Evolutionary conservation across 2,329 filamentous ascomycete genomes (phyloP).

Genomic region (Colletotrichum tofieldiae): DNA sequence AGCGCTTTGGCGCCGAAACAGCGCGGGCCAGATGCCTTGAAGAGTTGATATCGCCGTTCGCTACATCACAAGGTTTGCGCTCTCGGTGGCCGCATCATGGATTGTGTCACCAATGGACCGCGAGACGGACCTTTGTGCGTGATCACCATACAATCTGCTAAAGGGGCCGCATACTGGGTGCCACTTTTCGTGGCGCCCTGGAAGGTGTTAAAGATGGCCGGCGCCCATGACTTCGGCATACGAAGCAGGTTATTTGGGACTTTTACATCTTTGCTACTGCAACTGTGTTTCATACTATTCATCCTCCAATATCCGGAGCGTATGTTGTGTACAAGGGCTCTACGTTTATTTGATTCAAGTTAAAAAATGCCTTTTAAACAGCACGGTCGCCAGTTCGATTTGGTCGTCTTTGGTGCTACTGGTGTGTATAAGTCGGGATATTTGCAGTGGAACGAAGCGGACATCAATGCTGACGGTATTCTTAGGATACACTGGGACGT

Average conservation of each 20-base stretch:
- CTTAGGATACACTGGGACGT: slow-evolving; percentile 86
- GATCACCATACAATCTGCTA: slow-evolving; percentile 18
- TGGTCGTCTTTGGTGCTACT: slow-evolving; percentile 72
- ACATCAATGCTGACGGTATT: background rate
- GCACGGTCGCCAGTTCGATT: slow-evolving; percentile 69
- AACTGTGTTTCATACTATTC: background rate
- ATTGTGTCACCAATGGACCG: slow-evolving; percentile 35
- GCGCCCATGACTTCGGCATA: slow-evolving; percentile 28
- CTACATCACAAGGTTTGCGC: slow-evolving; percentile 35
- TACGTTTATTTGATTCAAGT: background rate
- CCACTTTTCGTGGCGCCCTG: slow-evolving; percentile 34
- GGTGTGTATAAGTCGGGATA: slow-evolving; percentile 56
- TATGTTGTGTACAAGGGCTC: background rate
- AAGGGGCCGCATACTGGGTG: slow-evolving; percentile 20
- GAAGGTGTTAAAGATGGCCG: slow-evolving; percentile 29
- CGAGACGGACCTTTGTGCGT: slow-evolving; percentile 24
- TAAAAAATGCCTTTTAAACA: slow-evolving; percentile 62
- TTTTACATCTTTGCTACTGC: background rate
- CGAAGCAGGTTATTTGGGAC: slow-evolving; percentile 25
- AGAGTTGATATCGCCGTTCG: slow-evolving; percentile 37
- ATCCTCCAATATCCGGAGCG: background rate
- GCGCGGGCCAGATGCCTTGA: slow-evolving; percentile 39
- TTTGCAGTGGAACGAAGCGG: slow-evolving; percentile 1
- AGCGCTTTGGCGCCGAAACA: slow-evolving; percentile 32
- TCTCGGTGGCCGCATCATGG: slow-evolving; percentile 20